These are phyloP conservation scores for Straminergon stramineum DNA, from an alignment of 225 moss, liverwort and hornwort species.

Conservation along the genomic window DNA sequence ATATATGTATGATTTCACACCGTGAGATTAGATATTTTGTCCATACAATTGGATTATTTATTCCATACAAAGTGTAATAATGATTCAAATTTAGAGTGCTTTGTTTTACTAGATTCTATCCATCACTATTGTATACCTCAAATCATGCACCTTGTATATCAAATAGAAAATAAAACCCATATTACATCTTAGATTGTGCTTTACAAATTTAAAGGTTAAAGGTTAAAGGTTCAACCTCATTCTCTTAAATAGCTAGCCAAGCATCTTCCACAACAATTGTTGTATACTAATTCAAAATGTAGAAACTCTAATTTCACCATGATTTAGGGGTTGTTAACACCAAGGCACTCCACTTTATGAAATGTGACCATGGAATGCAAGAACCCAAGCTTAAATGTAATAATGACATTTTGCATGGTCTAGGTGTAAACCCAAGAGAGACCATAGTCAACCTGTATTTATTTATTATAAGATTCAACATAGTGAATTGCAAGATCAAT, in stretches of 20 bases:
- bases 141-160: too few relatives aligned
- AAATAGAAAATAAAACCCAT: neutral
- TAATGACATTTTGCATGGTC: neutral
- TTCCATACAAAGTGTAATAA: neutral
- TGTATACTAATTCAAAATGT: accelerated
- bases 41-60: accelerated
- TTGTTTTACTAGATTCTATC: accelerated
- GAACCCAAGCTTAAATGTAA: neutral
- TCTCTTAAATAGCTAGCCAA: neutral
- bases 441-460: accelerated
- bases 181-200: neutral
- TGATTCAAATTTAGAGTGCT: neutral
- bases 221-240: too few relatives aligned
- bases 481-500: accelerated
- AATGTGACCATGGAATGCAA: accelerated
- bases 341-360: accelerated
- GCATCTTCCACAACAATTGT: too few relatives aligned
- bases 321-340: accelerated
- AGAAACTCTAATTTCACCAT: accelerated
- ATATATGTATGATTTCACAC: neutral
- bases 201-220: neutral
- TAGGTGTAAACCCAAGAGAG: neutral
- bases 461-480: neutral
- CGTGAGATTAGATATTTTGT: accelerated
- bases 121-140: neutral